phyloP scores from a whole-genome alignment of 768 basidiomycete species.

The Lentinula aciculospora region DNA sequence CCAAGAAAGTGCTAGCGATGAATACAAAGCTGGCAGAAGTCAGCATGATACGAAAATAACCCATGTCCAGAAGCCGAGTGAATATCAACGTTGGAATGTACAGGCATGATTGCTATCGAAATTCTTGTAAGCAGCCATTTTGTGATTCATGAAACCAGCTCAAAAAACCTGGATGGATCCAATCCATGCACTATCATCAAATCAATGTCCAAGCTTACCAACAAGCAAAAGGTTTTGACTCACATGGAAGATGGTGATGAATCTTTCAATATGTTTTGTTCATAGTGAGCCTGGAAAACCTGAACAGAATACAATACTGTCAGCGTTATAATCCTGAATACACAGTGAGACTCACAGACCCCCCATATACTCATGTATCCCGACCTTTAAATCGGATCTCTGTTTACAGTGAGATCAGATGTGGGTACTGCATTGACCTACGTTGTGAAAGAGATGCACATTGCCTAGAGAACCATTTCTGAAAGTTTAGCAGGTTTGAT shows the following conservation, averaged over 20 bases:
- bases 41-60: not conserved
- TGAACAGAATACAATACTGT: not conserved
- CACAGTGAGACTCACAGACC: not conserved
- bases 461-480: not conserved
- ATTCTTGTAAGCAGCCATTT: not conserved
- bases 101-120: not conserved
- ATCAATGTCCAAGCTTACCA: not conserved
- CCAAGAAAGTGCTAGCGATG: not conserved
- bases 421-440: not conserved
- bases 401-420: not conserved
- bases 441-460: not conserved
- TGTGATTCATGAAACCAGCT: not conserved
- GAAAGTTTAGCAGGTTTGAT: not conserved
- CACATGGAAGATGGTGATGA: not conserved
- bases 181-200: not conserved
- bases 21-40: not conserved
- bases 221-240: not conserved
- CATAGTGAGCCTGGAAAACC: not conserved
- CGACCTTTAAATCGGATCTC: not conserved
- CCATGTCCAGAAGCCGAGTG: not conserved
- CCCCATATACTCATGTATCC: conserved; percentile 1
- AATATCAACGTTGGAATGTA: not conserved
- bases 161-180: not conserved
- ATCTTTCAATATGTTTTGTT: not conserved
- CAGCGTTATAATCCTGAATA: not conserved